phyloP scores from a whole-genome alignment of 805 yeast species.

The Metschnikowia sp. region DNA sequence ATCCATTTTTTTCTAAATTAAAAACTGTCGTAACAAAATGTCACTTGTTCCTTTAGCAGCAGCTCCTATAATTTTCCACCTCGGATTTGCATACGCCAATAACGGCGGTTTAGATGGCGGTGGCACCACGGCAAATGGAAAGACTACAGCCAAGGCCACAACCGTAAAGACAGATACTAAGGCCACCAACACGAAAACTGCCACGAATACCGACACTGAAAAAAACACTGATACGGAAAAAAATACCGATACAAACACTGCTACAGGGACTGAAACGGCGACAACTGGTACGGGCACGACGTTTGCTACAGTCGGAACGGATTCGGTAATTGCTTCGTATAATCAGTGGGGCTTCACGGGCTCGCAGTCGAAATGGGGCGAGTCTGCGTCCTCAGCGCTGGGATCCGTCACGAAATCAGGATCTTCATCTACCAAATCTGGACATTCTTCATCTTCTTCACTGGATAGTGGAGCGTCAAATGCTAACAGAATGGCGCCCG shows the following conservation, averaged over 20 bases:
- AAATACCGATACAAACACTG: conserved; percentile 4
- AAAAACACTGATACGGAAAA: conserved; percentile 3
- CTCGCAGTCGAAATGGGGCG: conserved; percentile 34
- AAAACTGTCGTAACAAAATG: neutral
- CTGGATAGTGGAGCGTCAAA: conserved; percentile 3
- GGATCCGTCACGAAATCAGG: neutral
- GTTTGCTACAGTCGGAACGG: conserved; percentile 8
- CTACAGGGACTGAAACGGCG: conserved; percentile 6
- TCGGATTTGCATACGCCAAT: conserved; percentile 15
- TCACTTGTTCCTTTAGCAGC: conserved; percentile 11
- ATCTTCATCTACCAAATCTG: neutral
- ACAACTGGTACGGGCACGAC: conserved; percentile 1
- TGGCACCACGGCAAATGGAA: neutral
- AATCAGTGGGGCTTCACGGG: conserved; percentile 45
- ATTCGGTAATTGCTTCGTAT: conserved; percentile 21
- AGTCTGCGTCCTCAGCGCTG: conserved; percentile 9
- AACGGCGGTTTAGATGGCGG: conserved; percentile 16
- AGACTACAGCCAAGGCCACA: neutral
- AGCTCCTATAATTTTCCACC: conserved; percentile 8
- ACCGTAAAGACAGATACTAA: neutral
- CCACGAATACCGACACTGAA: conserved; percentile 1
- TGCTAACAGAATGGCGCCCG: neutral
- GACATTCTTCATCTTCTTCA: conserved; percentile 9
- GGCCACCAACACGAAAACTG: neutral
- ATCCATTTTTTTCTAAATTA: too few relatives aligned